Base-by-base conservation (phyloP, 1,284 basidiomycete genomes). In the Neonothopanus nambi region DNA sequence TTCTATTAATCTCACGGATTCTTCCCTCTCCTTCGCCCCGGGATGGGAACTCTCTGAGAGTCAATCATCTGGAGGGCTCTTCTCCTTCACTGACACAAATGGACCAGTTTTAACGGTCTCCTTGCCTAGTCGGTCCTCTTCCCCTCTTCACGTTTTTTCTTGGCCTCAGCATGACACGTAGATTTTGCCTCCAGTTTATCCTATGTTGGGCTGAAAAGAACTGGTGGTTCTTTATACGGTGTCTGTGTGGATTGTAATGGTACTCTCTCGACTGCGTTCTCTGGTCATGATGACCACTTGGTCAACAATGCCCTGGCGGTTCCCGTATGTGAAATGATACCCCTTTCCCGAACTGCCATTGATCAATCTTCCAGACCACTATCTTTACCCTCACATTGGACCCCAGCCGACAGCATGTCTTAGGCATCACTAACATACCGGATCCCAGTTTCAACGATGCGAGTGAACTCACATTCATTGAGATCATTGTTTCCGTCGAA, bases 391-490 rank as follows among this genome's bases (percentile, higher is more conserved):
- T 66, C 36, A 48, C 54, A 11, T 48, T 72, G 33, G 65, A 71
- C 44, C 64, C 67, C 1, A 58, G 56, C 4, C 47, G 36, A 4
- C 37, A 59, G 17, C 71, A 72, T 52, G 55, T 59, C 12, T 58
- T 73, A 21, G 52, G 50, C 12, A 66, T 72, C 2, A 58, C 64
- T 49, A 72, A 72, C 46, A 54, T 70, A 26, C 58, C 61, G 18
- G 66, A 67, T 51, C 48, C 48, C 26, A 41, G 49, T 18, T 65
- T 64, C 48, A 58, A 58, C 26, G 55, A 59, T 33, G 54, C 54
- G 18, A 67, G 69, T 38, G 53, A 64, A 50, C 57, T 72, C 40
- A 71, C 64, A 5, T 70, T 73, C 37, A 59, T 65, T 26, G 63
- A 63, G 26, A 50, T 72, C 12, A 49, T 60, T 2, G 57, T 68